These are phyloP conservation scores for Pestalotiopsis sp. DNA, from an alignment of 2,329 filamentous ascomycete genomes.

Conservation along the genomic window DNA sequence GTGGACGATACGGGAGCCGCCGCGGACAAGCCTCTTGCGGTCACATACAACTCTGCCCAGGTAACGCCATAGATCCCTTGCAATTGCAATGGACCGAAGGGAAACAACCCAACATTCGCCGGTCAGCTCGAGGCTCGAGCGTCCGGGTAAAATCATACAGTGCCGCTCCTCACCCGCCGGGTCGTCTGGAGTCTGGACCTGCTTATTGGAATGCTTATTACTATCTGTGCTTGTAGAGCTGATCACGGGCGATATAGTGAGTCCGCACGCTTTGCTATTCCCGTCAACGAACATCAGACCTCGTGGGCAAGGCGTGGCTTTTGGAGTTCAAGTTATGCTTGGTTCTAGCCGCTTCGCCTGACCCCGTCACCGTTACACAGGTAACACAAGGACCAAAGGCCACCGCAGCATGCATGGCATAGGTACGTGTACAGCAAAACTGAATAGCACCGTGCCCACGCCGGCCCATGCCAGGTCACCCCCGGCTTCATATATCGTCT, in stretches of 20 bases:
- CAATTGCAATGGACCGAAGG: background rate
- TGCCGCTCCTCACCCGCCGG: background rate
- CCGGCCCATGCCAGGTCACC: constrained; percentile 1
- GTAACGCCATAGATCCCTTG: background rate
- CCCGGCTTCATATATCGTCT: background rate
- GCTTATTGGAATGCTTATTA: background rate
- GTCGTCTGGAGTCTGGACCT: background rate
- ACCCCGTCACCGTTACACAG: constrained; percentile 4
- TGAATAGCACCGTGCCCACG: background rate
- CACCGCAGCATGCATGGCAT: background rate
- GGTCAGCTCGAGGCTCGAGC: background rate
- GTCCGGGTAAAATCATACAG: background rate
- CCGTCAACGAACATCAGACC: background rate
- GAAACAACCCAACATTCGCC: background rate
- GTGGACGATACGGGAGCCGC: background rate
- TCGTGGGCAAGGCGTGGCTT: background rate
- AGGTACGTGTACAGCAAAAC: background rate
- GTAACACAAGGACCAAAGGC: constrained; percentile 2
- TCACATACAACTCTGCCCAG: background rate
- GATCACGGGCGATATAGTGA: background rate
- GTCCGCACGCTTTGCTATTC: background rate
- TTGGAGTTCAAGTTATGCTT: background rate
- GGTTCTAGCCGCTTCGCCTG: constrained; percentile 5
- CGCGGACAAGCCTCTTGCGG: background rate
- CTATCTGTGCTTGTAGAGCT: background rate